phyloP scores from a whole-genome alignment of 768 basidiomycete species.

The Inosperma sp. region DNA sequence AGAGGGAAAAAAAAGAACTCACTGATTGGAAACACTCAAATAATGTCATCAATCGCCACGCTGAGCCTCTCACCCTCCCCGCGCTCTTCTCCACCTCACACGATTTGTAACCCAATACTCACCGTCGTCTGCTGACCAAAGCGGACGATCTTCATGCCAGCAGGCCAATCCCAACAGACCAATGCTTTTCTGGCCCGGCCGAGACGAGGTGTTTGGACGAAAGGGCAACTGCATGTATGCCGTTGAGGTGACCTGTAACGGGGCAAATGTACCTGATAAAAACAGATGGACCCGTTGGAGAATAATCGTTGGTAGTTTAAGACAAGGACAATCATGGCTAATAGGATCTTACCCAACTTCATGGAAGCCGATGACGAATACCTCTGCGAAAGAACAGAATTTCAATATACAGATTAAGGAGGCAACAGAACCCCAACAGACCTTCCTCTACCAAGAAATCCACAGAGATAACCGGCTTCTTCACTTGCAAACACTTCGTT shows the following conservation, averaged over 20 bases:
- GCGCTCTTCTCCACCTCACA: constrained; percentile 35
- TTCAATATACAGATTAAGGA: neutral
- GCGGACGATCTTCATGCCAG: constrained; percentile 82
- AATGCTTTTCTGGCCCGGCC: constrained; percentile 70
- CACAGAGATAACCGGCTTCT: constrained; percentile 87
- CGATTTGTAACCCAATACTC: constrained; percentile 85
- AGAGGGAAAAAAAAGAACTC: constrained; percentile 36
- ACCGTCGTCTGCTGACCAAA: constrained; percentile 93
- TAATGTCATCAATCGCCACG: constrained; percentile 88
- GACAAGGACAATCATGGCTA: constrained; percentile 8
- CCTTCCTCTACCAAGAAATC: constrained; percentile 82
- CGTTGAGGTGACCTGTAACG: constrained; percentile 85
- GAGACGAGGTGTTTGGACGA: constrained; percentile 83
- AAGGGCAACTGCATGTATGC: constrained; percentile 84
- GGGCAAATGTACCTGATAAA: constrained; percentile 78
- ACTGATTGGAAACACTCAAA: constrained; percentile 89
- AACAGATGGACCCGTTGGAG: constrained; percentile 77
- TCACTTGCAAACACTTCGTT: constrained; percentile 75
- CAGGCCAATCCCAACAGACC: constrained; percentile 90
- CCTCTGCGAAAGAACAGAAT: constrained; percentile 50
- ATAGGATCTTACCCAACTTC: constrained; percentile 88
- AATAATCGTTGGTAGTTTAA: neutral
- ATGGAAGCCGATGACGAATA: constrained; percentile 89
- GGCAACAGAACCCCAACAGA: too few species aligned
- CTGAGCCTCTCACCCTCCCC: constrained; percentile 78